phyloP scores from a whole-genome alignment of 495 filamentous ascomycete species.

The Viridothelium virens region DNA sequence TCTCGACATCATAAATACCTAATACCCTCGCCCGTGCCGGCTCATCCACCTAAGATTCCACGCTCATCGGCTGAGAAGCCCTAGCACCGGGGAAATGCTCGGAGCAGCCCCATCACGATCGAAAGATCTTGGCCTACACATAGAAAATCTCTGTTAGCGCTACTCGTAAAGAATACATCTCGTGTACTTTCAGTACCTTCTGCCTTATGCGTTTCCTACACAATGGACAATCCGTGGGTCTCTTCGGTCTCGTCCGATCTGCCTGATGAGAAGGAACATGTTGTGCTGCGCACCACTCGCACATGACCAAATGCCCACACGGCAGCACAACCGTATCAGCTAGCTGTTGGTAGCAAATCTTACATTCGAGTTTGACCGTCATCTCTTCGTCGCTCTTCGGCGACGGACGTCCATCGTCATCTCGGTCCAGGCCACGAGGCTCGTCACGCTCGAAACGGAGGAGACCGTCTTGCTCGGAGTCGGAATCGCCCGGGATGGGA shows the following conservation, averaged over 20 bases:
- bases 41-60: too few species aligned
- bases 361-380: conserved; percentile 47
- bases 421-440: conserved; percentile 20
- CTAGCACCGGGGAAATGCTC: too few species aligned
- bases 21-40: too few species aligned
- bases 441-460: conserved; percentile 12
- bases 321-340: conserved; percentile 49
- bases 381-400: conserved; percentile 43
- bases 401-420: conserved; percentile 38
- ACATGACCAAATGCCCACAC: conserved; percentile 51
- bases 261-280: conserved; percentile 24
- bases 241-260: conserved; percentile 28
- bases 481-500: background rate
- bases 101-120: background rate
- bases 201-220: conserved; percentile 32
- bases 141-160: background rate
- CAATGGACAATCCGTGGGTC: conserved; percentile 32
- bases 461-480: background rate
- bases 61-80: too few species aligned
- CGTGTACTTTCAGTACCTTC: conserved; percentile 14
- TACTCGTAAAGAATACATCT: background rate
- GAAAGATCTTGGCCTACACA: conserved; percentile 3
- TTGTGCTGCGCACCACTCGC: conserved; percentile 38
- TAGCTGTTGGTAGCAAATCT: conserved; percentile 48
- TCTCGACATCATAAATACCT: too few species aligned